Base-by-base conservation (phyloP, 345 rosid genomes). In the Rhodamnia argentea region DNA sequence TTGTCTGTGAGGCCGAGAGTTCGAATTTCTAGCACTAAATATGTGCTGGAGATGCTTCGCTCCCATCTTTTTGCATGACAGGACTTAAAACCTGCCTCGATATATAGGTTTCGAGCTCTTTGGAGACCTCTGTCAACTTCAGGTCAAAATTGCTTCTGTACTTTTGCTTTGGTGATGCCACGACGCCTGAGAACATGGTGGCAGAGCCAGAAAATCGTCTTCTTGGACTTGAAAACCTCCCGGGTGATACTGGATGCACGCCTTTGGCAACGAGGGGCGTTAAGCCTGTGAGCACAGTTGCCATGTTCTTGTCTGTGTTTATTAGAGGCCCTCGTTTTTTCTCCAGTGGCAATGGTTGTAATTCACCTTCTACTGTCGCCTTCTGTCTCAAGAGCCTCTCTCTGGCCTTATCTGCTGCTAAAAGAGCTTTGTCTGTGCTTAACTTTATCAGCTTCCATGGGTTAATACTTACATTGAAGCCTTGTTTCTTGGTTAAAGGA, bases 341-440 rank as follows among this genome's bases (percentile, higher is more conserved):
- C 93, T 97, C 99, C 60, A 88, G 51, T 6, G 99, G 98, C 76
- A 96, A 92, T 84, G 99, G 98, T 90, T 92, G 94, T 58, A 96
- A 83, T 88, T 92, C 93, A 78, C 87, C 87, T 85, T 93, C 90
- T 32, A 44, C 88, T 0, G 83, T 53, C 29, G 92, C 88, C 57
- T 90, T 97, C 42, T 92, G 87, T 70, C 91, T 95, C 92, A 90
- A 84, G 42, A 95, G 92, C 91, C 94, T 92, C 88, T 93, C 99
- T 87, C 89, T 94, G 74, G 99, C 98, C 90, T 90, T 97, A 87
- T 97, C 99, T 32, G 99, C 99, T 64, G 98, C 99, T 85, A 91
- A 89, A 84, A 96, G 86, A 87, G 98, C 98, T 90, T 94, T 96
- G 86, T 97, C 98, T 87, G 93, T 93, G 91, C 99, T 97, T 83